Evolutionary conservation across 345 rosid genomes (phyloP), one percentile per base, ranked within the genome.

Genomic region (Camelina neglecta): DNA sequence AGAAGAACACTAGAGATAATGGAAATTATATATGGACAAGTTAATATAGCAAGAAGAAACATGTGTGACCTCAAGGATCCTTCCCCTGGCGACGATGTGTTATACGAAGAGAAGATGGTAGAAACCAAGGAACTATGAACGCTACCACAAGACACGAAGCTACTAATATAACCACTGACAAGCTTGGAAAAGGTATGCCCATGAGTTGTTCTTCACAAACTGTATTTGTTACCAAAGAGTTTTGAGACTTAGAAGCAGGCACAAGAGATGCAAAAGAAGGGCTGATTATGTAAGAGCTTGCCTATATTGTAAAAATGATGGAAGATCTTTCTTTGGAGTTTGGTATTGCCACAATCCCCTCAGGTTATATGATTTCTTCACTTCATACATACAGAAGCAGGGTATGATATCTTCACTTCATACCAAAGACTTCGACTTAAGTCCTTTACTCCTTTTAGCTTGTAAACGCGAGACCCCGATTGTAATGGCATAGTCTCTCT

Each of bases 151-250:
- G 84, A 78, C 98, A 90, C 41, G 83, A 68, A 65, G 78, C 58
- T 26, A 71, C 88, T 66, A 83, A 70, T 15, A 79, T 8, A 9
- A 75, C 88, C 8, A 85, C 89, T 85, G 81, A 80, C 86, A 90
- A 88, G 64, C 86, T 90, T 76, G 83, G 60, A 72, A 72, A 79
- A 6, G 94, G 93, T 71, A 87, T 87, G 59, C 92, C 93, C 78
- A 85, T 48, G 31, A 89, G 64, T 38, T 88, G 74, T 33, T 89
- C 88, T 69, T 92, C 92, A 49, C 91, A 85, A 76, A 87, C 91
- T 83, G 94, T 66, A 36, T 61, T 42, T 29, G 44, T 69, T 16
- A 56, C 68, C 79, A 45, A 13, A 24, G 31, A 42, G 11, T 31
- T 33, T 29, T 15, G 10, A 61, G 41, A 68, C 29, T 55, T 21